Evolutionary conservation across 768 basidiomycete genomes (phyloP).

Genomic region (Russula brevipes): DNA sequence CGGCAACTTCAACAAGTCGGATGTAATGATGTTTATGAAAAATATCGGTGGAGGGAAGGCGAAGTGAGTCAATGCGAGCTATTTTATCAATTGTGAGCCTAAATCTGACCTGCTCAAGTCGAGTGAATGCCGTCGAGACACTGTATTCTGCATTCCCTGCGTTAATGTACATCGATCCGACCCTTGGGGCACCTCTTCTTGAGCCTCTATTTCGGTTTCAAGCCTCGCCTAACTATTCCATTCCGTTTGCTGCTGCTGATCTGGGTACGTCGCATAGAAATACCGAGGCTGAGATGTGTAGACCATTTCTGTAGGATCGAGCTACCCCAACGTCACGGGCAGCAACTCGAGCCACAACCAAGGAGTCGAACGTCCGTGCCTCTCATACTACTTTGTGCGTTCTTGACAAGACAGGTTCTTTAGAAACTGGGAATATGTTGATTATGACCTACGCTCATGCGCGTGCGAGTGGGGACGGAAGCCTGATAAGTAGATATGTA

Average conservation of each 20-base stretch:
- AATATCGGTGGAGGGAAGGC: conserved; percentile 10
- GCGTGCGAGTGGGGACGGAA: conserved; percentile 28
- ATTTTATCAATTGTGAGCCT: background rate
- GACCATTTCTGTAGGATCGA: background rate
- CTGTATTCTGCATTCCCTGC: conserved; percentile 47
- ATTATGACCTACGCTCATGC: conserved; percentile 33
- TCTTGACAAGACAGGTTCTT: background rate
- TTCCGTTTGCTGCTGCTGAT: conserved; percentile 23
- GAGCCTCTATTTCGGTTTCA: conserved; percentile 27
- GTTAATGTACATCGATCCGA: conserved; percentile 50
- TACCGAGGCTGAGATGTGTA: background rate
- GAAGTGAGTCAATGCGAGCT: conserved; percentile 35
- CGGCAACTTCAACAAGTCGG: conserved; percentile 47
- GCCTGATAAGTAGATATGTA: conserved; percentile 28
- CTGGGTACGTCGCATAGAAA: conserved; percentile 20
- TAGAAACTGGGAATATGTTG: conserved; percentile 35
- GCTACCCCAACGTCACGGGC: conserved; percentile 14
- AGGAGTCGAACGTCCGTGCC: conserved; percentile 17
- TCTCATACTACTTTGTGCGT: background rate
- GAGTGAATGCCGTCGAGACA: conserved; percentile 50
- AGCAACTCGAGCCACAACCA: conserved; percentile 6
- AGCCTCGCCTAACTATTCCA: conserved; percentile 18
- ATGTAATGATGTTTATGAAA: conserved; percentile 51
- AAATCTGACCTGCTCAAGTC: background rate
- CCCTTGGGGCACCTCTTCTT: conserved; percentile 35